These are phyloP conservation scores for Neofusicoccum ribis DNA, from an alignment of 2,329 filamentous ascomycete species.

Conservation along the genomic window DNA sequence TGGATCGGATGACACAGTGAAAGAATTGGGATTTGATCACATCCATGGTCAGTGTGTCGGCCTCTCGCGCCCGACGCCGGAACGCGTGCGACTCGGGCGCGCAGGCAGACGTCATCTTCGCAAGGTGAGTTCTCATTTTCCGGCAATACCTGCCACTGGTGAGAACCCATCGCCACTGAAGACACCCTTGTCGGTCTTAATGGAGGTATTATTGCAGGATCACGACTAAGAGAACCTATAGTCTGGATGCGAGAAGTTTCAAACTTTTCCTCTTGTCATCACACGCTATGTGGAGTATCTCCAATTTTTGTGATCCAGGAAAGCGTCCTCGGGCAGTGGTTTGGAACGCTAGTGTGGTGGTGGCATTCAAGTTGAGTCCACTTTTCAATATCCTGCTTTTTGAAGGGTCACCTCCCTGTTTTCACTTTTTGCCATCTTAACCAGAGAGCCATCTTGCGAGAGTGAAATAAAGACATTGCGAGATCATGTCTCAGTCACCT, in stretches of 20 bases:
- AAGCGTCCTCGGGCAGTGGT: not conserved
- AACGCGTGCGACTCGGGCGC: not conserved
- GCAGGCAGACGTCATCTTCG: not conserved
- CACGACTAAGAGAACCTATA: not conserved
- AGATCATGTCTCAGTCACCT: too few relatives aligned
- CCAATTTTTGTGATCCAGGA: not conserved
- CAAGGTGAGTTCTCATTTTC: not conserved
- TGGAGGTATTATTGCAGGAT: not conserved
- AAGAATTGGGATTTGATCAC: too few relatives aligned
- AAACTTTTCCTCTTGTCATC: not conserved
- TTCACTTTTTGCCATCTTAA: not conserved
- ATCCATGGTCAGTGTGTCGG: too few relatives aligned
- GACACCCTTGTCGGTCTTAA: not conserved
- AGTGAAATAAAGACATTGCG: too few relatives aligned
- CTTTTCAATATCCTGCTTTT: too few relatives aligned
- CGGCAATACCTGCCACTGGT: not conserved
- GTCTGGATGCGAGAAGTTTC: not conserved
- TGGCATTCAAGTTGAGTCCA: not conserved
- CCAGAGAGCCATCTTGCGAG: not conserved
- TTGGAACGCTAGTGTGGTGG: not conserved
- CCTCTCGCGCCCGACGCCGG: too few relatives aligned
- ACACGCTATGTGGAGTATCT: not conserved
- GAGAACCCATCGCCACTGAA: not conserved
- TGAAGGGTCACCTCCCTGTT: too few relatives aligned
- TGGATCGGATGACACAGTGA: too few relatives aligned